These are phyloP conservation scores for Kurtzmaniella natalensis DNA, from an alignment of 1,139 yeast genomes.

Conservation along the genomic window DNA sequence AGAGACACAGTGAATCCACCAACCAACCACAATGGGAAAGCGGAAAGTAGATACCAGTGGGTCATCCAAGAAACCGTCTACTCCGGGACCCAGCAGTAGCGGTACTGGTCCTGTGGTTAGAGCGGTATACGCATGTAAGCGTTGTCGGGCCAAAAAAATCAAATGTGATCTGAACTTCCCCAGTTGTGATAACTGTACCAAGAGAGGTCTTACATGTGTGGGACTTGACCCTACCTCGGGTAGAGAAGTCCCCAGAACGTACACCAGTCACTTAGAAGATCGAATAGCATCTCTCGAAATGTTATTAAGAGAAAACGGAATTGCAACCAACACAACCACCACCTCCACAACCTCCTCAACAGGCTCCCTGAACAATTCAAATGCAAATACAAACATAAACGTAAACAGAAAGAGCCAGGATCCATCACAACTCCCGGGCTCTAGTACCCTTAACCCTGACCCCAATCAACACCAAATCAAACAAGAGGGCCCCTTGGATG, in stretches of 20 bases:
- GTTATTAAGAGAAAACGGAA: constrained; percentile 40
- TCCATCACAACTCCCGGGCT: neutral
- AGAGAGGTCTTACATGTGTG: constrained; percentile 68
- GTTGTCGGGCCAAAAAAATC: constrained; percentile 76
- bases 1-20: no score
- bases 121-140: constrained; percentile 74
- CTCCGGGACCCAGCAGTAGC: constrained; percentile 4
- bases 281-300: constrained; percentile 53
- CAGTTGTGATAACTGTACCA: constrained; percentile 65
- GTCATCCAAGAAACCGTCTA: neutral
- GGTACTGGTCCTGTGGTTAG: no score
- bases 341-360: neutral
- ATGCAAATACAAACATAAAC: neutral
- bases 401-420: neutral
- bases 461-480: neutral
- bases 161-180: constrained; percentile 85
- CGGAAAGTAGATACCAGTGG: neutral
- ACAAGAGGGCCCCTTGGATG: constrained; percentile 1
- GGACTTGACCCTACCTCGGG: constrained; percentile 88
- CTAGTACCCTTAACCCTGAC: neutral
- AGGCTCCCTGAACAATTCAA: neutral
- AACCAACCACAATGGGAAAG: no score
- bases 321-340: constrained; percentile 18
- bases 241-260: constrained; percentile 77
- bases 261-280: constrained; percentile 70